Conservation (phyloP, 2,329 filamentous ascomycete genomes). For the Chaetomiaceae sp. region DNA sequence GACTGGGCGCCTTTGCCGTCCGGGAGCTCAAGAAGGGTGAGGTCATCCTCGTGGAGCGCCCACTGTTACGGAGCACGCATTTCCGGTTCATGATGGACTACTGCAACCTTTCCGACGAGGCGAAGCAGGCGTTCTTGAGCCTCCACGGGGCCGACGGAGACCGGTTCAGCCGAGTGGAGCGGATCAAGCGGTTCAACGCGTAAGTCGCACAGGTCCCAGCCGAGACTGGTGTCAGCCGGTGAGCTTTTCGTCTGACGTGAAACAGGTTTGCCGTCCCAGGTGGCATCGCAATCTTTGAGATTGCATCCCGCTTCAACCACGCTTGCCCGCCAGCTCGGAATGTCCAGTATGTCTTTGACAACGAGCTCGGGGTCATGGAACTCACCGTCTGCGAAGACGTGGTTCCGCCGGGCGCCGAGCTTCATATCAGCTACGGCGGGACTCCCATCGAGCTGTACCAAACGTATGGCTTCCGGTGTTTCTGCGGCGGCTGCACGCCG, state of each 20-base stretch:
- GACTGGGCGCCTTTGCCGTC: slow-evolving; percentile 45
- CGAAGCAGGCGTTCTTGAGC: slow-evolving; percentile 33
- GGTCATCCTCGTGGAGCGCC: slow-evolving; percentile 42
- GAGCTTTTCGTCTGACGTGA: slow-evolving; percentile 5
- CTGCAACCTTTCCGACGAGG: slow-evolving; percentile 30
- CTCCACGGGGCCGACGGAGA: slow-evolving; percentile 37
- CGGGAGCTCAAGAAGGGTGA: slow-evolving; percentile 36
- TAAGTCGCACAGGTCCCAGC: slow-evolving; percentile 29
- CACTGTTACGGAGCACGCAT: slow-evolving; percentile 36
- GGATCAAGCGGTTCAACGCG: slow-evolving; percentile 45
- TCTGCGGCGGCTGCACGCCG: slow-evolving; percentile 43
- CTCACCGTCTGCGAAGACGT: slow-evolving; percentile 36
- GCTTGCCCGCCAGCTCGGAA: slow-evolving; percentile 44
- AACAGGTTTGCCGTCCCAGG: slow-evolving; percentile 26
- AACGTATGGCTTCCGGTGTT: slow-evolving; percentile 51
- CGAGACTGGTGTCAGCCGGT: background rate
- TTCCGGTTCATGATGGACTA: slow-evolving; percentile 34
- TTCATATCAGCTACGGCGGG: slow-evolving; percentile 48
- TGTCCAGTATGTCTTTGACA: slow-evolving; percentile 42
- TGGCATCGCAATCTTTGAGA: slow-evolving; percentile 42
- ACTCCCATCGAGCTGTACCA: slow-evolving; percentile 36
- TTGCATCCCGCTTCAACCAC: slow-evolving; percentile 56
- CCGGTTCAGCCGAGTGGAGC: slow-evolving; percentile 29
- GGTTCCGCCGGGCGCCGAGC: slow-evolving; percentile 43
- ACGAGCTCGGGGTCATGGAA: slow-evolving; percentile 33